A percentile compares a stretch with the other conserved stretches of the same genome.
These are phyloP conservation scores for Cutaneotrichosporon mucoides DNA, from an alignment of 1,284 basidiomycete genomes.

Conservation along the genomic window DNA sequence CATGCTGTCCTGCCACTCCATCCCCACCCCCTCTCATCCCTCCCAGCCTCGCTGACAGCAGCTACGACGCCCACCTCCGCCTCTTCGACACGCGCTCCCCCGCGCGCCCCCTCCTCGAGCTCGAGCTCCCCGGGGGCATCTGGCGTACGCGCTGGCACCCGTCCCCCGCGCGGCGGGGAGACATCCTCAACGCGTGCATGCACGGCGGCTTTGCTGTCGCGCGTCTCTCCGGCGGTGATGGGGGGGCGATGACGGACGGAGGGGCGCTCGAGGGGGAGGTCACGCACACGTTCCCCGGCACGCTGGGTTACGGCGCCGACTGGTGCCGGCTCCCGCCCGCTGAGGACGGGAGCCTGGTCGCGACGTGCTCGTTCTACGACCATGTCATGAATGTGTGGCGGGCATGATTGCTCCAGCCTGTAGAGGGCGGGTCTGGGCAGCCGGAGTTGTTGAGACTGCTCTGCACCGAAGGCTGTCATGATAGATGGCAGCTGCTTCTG, in stretches of 20 bases:
- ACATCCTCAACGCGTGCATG: constrained; percentile 91
- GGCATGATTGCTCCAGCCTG: constrained; percentile 47
- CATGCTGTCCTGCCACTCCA: no score
- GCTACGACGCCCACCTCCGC: constrained; percentile 79
- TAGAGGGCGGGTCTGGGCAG: no score
- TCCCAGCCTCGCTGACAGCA: constrained; percentile 50
- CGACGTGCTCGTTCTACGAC: constrained; percentile 96
- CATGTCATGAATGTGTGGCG: constrained; percentile 78
- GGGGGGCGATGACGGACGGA: neutral
- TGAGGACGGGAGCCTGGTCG: constrained; percentile 56
- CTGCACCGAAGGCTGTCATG: no score
- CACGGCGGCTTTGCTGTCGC: constrained; percentile 92
- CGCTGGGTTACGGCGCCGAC: constrained; percentile 90
- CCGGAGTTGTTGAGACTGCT: no score
- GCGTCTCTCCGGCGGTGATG: constrained; percentile 48
- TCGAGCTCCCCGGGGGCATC: constrained; percentile 80
- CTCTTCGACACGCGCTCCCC: constrained; percentile 80
- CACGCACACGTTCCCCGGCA: constrained; percentile 68
- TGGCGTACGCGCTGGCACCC: constrained; percentile 99
- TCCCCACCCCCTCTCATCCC: no score
- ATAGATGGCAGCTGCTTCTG: no score
- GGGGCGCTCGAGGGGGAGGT: constrained; percentile 35
- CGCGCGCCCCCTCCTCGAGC: constrained; percentile 57
- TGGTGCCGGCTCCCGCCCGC: constrained; percentile 63
- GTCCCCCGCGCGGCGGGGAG: constrained; percentile 55